A percentile compares a stretch with the other conserved stretches of the same genome.
Conservation (phyloP, 2,329 filamentous ascomycete species). For the Talaromyces sp. region DNA sequence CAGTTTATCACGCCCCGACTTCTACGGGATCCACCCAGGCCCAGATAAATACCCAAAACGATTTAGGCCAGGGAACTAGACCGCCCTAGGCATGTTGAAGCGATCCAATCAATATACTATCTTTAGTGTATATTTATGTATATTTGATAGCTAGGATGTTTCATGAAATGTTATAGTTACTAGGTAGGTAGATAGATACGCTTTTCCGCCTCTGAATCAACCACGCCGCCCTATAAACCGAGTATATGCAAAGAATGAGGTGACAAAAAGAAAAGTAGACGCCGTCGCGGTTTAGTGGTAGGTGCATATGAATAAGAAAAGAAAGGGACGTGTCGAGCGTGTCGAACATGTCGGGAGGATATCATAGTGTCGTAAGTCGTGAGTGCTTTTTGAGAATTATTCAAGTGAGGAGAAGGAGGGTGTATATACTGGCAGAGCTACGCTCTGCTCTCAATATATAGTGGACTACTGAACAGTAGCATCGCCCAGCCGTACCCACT, state of each 20-base stretch:
- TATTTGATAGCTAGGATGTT: no score
- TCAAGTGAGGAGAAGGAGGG: background rate
- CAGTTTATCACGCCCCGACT: background rate
- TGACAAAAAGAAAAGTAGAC: background rate
- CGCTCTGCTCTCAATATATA: background rate
- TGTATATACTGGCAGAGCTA: background rate
- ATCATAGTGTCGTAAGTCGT: constrained; percentile 11
- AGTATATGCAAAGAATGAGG: background rate
- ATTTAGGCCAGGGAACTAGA: background rate
- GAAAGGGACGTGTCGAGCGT: background rate
- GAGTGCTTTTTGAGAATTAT: background rate
- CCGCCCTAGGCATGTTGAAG: constrained; percentile 5
- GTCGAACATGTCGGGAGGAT: background rate
- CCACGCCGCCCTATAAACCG: background rate
- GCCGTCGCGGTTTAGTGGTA: background rate
- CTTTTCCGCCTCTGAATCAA: background rate
- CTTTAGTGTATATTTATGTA: no score
- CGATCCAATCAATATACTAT: background rate
- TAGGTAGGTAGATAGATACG: background rate
- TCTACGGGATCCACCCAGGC: background rate
- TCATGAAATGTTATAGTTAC: no score
- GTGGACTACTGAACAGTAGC: constrained; percentile 22
- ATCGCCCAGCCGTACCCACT: constrained; percentile 48
- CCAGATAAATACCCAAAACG: background rate
- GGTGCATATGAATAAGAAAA: background rate